Conservation (phyloP, 352 stramenopile species). For the Phytopythium sindhum region DNA sequence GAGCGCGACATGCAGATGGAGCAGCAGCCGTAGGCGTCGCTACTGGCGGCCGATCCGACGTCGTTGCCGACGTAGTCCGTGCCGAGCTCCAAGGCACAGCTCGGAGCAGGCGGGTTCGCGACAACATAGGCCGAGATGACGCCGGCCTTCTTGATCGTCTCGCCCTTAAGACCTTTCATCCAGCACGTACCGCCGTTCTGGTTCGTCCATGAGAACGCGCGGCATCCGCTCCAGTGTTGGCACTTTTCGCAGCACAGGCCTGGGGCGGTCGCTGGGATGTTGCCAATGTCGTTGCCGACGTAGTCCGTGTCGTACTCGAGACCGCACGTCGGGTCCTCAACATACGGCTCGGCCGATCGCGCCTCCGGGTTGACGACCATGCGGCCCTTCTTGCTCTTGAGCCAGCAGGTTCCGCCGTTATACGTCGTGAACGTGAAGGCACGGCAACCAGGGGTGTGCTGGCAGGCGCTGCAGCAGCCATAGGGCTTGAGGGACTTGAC, state of each 20-base stretch:
- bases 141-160: constrained; percentile 7
- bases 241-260: constrained; percentile 29
- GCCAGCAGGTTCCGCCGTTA: constrained; percentile 51
- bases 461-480: constrained; percentile 16
- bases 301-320: constrained; percentile 22
- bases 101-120: constrained; percentile 10
- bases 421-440: constrained; percentile 48
- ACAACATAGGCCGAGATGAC: constrained; percentile 12
- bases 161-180: constrained; percentile 29
- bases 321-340: constrained; percentile 12
- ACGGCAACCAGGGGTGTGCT: constrained; percentile 21
- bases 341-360: neutral
- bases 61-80: constrained; percentile 22
- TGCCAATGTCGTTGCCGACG: constrained; percentile 25
- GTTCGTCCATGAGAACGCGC: constrained; percentile 31
- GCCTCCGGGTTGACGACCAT: constrained; percentile 7
- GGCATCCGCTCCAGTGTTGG: constrained; percentile 12
- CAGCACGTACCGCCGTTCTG: constrained; percentile 38
- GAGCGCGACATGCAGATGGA: constrained; percentile 13
- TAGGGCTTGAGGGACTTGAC: no score
- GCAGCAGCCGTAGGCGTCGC: constrained; percentile 17
- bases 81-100: constrained; percentile 18
- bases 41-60: constrained; percentile 8
- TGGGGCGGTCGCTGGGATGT: constrained; percentile 10
- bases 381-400: constrained; percentile 34